A percentile compares a stretch with the other conserved stretches of the same genome.
Evolutionary conservation across 192 early-diverging fungal genomes (phyloP).

Genomic region (Backusella psychrophila): DNA sequence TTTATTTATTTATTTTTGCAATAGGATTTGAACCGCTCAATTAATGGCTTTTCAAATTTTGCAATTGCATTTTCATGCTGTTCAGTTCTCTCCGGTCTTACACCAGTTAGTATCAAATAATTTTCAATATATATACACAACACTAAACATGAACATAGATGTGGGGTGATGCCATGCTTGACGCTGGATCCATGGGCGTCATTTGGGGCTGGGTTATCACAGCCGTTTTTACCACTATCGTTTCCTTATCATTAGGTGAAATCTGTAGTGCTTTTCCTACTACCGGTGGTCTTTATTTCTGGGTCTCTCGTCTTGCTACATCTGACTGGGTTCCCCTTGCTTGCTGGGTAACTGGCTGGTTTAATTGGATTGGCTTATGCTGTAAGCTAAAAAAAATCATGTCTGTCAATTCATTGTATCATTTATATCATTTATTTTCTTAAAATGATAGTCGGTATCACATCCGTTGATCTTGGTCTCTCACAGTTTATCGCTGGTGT

Average conservation of each 20-base stretch:
- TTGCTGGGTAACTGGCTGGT: slow-evolving; percentile 53
- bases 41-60: slow-evolving; percentile 51
- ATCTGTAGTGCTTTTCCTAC: slow-evolving; percentile 54
- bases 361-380: slow-evolving; percentile 50
- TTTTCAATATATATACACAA: not conserved
- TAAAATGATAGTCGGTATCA: slow-evolving; percentile 27
- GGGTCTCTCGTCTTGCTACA: slow-evolving; percentile 45
- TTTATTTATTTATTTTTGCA: not conserved
- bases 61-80: slow-evolving; percentile 54
- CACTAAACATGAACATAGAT: slow-evolving; percentile 11
- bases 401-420: not conserved
- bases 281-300: slow-evolving; percentile 51
- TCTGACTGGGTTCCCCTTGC: slow-evolving; percentile 48
- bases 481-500: slow-evolving; percentile 47
- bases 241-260: slow-evolving; percentile 50
- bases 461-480: slow-evolving; percentile 47
- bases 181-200: slow-evolving; percentile 47
- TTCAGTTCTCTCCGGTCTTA: slow-evolving; percentile 50
- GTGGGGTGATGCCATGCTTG: slow-evolving; percentile 44
- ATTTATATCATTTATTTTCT: not conserved
- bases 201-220: slow-evolving; percentile 56
- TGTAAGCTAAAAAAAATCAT: slow-evolving; percentile 14
- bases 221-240: slow-evolving; percentile 41
- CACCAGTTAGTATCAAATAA: slow-evolving; percentile 33
- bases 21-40: slow-evolving; percentile 49